Percentiles rank a stretch among this genome's conserved stretches.
Evolutionary conservation across 2,329 filamentous ascomycete genomes (phyloP).

Genomic region (Ophiostoma perfectum): DNA sequence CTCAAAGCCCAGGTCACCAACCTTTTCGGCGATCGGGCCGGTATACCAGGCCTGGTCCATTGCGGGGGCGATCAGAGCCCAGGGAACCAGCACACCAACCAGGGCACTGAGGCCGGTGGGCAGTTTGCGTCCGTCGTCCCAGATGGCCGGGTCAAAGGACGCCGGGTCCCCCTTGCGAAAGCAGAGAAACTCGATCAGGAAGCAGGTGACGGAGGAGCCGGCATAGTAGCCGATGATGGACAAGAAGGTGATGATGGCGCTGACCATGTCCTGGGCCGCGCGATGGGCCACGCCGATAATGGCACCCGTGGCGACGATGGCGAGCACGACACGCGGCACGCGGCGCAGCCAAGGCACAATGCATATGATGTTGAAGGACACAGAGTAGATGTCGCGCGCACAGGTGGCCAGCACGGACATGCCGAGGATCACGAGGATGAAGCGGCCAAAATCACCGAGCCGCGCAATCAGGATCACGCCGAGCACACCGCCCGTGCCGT

Average conservation of each 20-base stretch:
- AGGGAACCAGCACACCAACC: slow-evolving; percentile 26
- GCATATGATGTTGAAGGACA: slow-evolving; percentile 55
- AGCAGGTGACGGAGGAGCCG: slow-evolving; percentile 27
- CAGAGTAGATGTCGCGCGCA: slow-evolving; percentile 55
- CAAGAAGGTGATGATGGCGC: slow-evolving; percentile 42
- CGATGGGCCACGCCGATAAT: slow-evolving; percentile 39
- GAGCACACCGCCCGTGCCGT: slow-evolving; percentile 53
- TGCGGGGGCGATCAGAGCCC: slow-evolving; percentile 35
- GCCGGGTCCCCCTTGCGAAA: slow-evolving; percentile 28
- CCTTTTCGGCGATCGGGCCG: slow-evolving; percentile 39
- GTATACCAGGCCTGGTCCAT: slow-evolving; percentile 42
- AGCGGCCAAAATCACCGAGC: slow-evolving; percentile 36
- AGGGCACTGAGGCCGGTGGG: slow-evolving; percentile 31
- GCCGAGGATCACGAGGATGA: slow-evolving; percentile 47
- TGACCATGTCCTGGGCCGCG: slow-evolving; percentile 37
- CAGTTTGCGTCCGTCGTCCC: slow-evolving; percentile 28
- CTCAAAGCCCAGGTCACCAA: slow-evolving; percentile 44
- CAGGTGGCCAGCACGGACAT: slow-evolving; percentile 55
- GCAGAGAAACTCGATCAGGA: slow-evolving; percentile 27
- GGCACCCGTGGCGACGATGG: slow-evolving; percentile 36
- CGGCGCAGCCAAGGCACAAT: slow-evolving; percentile 36
- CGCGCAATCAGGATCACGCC: slow-evolving; percentile 53
- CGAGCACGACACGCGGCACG: slow-evolving; percentile 40
- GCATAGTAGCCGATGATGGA: slow-evolving; percentile 43
- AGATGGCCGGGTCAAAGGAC: slow-evolving; percentile 28